Conservation (phyloP, 169 alveolate species). For the Plasmodium vinckei region DNA sequence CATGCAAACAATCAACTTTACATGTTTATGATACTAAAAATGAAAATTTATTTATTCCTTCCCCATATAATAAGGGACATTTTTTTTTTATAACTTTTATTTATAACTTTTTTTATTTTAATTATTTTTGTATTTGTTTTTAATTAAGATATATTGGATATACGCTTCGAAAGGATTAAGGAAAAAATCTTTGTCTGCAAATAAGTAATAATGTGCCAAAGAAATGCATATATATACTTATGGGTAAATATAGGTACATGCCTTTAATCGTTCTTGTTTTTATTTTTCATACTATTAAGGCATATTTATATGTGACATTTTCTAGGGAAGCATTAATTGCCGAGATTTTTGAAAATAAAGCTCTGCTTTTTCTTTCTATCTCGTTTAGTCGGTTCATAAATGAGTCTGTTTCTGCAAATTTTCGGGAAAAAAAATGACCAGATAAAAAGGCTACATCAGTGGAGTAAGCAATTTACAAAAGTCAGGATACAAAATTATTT, state of each 20-base stretch:
- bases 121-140: background rate
- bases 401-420: slow-evolving; percentile 36
- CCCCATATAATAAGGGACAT: no score
- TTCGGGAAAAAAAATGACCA: background rate
- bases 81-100: background rate
- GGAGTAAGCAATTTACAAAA: background rate
- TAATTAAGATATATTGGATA: background rate
- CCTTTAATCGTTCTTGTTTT: background rate
- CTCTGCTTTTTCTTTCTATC: slow-evolving; percentile 36
- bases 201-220: no score
- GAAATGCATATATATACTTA: background rate
- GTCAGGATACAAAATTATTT: background rate
- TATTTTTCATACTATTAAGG: slow-evolving; percentile 30
- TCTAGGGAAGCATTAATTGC: slow-evolving; percentile 32
- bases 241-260: background rate
- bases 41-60: no score
- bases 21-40: no score
- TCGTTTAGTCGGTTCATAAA: slow-evolving; percentile 17
- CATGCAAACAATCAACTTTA: no score
- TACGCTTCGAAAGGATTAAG: slow-evolving; percentile 2
- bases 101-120: background rate
- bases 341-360: slow-evolving; percentile 27
- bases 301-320: slow-evolving; percentile 31
- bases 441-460: background rate
- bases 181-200: slow-evolving; percentile 10